These are phyloP conservation scores for Odontarrhena argentea DNA, from an alignment of 345 rosid genomes.

Conservation along the genomic window DNA sequence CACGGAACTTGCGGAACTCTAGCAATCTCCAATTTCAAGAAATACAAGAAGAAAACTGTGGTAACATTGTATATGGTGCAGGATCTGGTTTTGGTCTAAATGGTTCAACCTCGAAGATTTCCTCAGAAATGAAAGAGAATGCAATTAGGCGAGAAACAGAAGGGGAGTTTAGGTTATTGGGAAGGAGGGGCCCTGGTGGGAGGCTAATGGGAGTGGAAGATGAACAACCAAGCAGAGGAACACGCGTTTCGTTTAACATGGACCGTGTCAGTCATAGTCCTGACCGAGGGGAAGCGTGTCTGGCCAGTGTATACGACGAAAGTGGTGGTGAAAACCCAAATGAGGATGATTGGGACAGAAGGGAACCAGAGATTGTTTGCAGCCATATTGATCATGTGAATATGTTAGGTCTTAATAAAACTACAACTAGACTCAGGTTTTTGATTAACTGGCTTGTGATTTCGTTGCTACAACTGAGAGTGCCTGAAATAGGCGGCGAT, in stretches of 20 bases:
- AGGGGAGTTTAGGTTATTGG: constrained; percentile 89
- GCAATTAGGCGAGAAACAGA: constrained; percentile 96
- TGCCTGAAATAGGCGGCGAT: constrained; percentile 59
- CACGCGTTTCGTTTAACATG: constrained; percentile 78
- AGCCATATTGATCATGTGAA: constrained; percentile 84
- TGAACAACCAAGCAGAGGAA: constrained; percentile 70
- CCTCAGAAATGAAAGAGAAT: constrained; percentile 69
- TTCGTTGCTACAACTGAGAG: constrained; percentile 76
- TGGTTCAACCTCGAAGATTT: constrained; percentile 54
- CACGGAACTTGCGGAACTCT: constrained; percentile 34
- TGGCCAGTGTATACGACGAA: constrained; percentile 62
- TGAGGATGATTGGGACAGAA: constrained; percentile 70
- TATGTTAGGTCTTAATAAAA: constrained; percentile 89
- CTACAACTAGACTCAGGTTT: constrained; percentile 73
- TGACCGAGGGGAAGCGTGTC: constrained; percentile 67
- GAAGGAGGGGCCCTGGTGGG: constrained; percentile 70
- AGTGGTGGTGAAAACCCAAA: constrained; percentile 78
- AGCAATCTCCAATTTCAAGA: constrained; percentile 42
- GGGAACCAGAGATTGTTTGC: constrained; percentile 80
- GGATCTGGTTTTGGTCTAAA: constrained; percentile 49
- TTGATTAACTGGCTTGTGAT: constrained; percentile 93
- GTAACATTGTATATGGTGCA: constrained; percentile 38
- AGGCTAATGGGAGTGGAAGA: constrained; percentile 76
- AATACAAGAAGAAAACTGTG: constrained; percentile 68
- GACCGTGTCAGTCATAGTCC: constrained; percentile 47